Evolutionary conservation across 2,329 filamentous ascomycete genomes (phyloP), one percentile per base, ranked within the genome.

Genomic region (Phyllosticta capitalensis): DNA sequence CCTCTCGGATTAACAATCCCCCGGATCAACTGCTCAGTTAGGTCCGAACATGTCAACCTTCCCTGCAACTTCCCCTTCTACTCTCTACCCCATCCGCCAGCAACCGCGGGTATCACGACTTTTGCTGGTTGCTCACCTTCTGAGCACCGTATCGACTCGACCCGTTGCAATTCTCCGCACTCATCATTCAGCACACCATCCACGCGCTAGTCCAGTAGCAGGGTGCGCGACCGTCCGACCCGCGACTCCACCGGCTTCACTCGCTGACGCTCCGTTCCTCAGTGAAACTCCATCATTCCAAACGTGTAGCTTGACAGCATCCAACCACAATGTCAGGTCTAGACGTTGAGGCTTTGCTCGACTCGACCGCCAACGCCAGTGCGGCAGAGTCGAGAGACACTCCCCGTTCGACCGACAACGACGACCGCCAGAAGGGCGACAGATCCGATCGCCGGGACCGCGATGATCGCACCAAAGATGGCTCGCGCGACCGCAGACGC

Each of bases 301-400:
- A 55, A 58, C 24, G 48, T 59, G 55, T 52, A 49, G 54, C 58
- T 54, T 56, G 58, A 61, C 56, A 59, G 45, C 56, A 33, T 59
- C 56, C 50, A 59, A 60, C 67, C 74, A 78, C 66, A 66, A 87
- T 87, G 85, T 85, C 85, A 53, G 81, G 81, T 73, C 78, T 87
- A 66, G 90, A 95, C 71, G 90, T 96, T 67, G 92, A 96, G 80
- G 90, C 90, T 65, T 83, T 96, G 65, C 85, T 96, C 66, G 91
- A 96, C 75, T 89, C 88, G 56, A 90, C 89, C 63, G 89, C 89
- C 56, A 86, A 85, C 71, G 79, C 80, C 53, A 64, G 67, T 52
- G 66, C 71, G 51, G 68, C 71, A 53, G 65, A 71, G 19, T 61
- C 69, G 48, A 66, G 69, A 61, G 68, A 69, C 28, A 64, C 67